Conservation (phyloP, 805 yeast species). For the Isabelozyma rhagii region DNA sequence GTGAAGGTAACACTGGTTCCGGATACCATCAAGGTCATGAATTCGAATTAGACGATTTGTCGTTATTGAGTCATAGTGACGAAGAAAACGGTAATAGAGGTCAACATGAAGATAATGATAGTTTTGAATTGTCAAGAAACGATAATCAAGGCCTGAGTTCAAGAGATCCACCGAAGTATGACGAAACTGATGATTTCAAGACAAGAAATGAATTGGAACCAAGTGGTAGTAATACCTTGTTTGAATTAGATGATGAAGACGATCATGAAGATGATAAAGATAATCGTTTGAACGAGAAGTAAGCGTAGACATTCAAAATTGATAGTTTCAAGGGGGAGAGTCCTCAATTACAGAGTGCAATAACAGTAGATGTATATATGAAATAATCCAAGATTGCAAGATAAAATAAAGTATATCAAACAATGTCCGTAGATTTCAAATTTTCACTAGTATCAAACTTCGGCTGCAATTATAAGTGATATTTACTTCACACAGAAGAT, state of each 20-base stretch:
- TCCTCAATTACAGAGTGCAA: too few relatives aligned
- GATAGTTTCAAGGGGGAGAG: too few relatives aligned
- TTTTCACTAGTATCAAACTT: too few relatives aligned
- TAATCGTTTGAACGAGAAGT: conserved; percentile 8
- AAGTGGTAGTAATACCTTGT: conserved; percentile 28
- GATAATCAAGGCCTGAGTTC: conserved; percentile 9
- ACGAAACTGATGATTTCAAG: conserved; percentile 9
- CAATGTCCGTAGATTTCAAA: too few relatives aligned
- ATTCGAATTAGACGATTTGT: conserved; percentile 57
- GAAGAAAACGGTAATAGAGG: conserved; percentile 20
- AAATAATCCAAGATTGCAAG: too few relatives aligned
- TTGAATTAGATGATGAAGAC: conserved; percentile 40
- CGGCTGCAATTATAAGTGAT: too few relatives aligned
- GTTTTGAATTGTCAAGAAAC: conserved; percentile 34
- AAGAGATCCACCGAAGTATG: conserved; percentile 31
- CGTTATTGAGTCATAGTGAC: conserved; percentile 49
- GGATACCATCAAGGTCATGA: conserved; percentile 45
- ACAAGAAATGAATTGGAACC: conserved; percentile 6
- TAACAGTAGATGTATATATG: too few relatives aligned
- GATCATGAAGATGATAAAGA: conserved; percentile 26
- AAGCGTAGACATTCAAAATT: not conserved
- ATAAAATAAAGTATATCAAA: too few relatives aligned
- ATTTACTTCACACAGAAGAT: too few relatives aligned
- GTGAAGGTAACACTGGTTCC: conserved; percentile 15
- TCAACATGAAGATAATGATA: conserved; percentile 23